These are phyloP conservation scores for Diaporthe ampelina DNA, from an alignment of 2,329 filamentous ascomycete genomes.

Conservation along the genomic window DNA sequence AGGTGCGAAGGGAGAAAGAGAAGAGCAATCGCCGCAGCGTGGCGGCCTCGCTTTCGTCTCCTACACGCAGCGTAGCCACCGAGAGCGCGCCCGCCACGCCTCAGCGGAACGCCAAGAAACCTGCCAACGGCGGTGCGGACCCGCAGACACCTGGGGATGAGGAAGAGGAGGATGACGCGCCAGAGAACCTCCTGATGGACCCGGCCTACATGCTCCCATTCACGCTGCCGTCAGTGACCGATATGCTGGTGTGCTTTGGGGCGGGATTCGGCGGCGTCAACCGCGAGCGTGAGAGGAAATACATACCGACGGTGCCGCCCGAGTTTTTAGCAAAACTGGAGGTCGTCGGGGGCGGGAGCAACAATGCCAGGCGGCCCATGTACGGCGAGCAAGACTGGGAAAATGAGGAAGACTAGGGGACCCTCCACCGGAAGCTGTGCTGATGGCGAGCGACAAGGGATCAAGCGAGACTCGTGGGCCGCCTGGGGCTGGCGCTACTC, in stretches of 20 bases:
- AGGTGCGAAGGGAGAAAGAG: constrained; percentile 69
- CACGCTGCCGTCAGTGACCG: constrained; percentile 92
- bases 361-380: constrained; percentile 62
- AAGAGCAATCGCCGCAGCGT: constrained; percentile 59
- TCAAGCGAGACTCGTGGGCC: constrained; percentile 18
- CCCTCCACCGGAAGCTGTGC: constrained; percentile 19
- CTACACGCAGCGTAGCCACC: constrained; percentile 49
- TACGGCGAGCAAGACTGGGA: constrained; percentile 77
- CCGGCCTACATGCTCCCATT: constrained; percentile 95
- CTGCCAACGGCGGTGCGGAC: constrained; percentile 52
- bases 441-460: constrained; percentile 10
- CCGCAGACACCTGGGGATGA: constrained; percentile 58
- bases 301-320: constrained; percentile 93
- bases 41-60: constrained; percentile 53
- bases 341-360: constrained; percentile 58
- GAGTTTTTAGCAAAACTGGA: constrained; percentile 94
- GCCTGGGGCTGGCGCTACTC: constrained; percentile 16
- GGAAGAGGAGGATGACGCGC: constrained; percentile 77
- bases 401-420: constrained; percentile 69
- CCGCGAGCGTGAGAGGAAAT: constrained; percentile 91
- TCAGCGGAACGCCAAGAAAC: constrained; percentile 50
- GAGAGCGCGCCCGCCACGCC: constrained; percentile 62
- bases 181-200: constrained; percentile 84
- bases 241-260: constrained; percentile 96
- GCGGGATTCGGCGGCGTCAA: constrained; percentile 95